Evolutionary conservation across 148 eudicot species (phyloP).

Genomic region (Polygonum maritimum): DNA sequence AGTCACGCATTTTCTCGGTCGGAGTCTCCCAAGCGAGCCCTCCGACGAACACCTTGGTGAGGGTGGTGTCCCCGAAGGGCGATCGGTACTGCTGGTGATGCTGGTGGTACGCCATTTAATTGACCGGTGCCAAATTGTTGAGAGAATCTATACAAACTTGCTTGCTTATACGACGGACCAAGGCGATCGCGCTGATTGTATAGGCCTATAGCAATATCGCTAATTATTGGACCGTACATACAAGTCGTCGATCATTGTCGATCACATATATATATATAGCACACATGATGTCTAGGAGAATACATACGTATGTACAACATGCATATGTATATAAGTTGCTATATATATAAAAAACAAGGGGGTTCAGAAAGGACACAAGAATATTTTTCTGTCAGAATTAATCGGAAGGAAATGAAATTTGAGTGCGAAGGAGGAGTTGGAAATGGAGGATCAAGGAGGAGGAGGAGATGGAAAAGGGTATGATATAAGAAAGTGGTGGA

Average conservation of each 20-base stretch:
- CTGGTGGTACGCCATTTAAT: conserved; percentile 19
- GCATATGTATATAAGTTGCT: not conserved
- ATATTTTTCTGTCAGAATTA: not conserved
- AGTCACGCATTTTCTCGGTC: conserved; percentile 55
- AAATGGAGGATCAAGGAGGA: not conserved
- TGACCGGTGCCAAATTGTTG: too few species aligned
- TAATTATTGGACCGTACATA: not conserved
- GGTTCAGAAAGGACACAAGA: not conserved
- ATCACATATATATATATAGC: not conserved
- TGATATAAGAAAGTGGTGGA: conserved; percentile 8
- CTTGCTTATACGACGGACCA: not conserved
- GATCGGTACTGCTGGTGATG: conserved; percentile 64
- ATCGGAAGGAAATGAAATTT: not conserved
- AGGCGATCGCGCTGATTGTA: not conserved
- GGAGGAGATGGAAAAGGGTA: not conserved
- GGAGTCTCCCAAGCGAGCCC: conserved; percentile 96
- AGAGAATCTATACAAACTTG: too few species aligned
- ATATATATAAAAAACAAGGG: not conserved
- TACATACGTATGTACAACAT: not conserved
- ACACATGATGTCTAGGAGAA: not conserved
- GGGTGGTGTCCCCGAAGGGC: conserved; percentile 81
- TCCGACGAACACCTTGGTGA: conserved; percentile 79
- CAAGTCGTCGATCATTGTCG: not conserved
- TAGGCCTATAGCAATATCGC: not conserved
- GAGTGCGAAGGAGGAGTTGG: not conserved